Evolutionary conservation across 2,329 filamentous ascomycete genomes (phyloP).

Genomic region (Cladosporium sp.): DNA sequence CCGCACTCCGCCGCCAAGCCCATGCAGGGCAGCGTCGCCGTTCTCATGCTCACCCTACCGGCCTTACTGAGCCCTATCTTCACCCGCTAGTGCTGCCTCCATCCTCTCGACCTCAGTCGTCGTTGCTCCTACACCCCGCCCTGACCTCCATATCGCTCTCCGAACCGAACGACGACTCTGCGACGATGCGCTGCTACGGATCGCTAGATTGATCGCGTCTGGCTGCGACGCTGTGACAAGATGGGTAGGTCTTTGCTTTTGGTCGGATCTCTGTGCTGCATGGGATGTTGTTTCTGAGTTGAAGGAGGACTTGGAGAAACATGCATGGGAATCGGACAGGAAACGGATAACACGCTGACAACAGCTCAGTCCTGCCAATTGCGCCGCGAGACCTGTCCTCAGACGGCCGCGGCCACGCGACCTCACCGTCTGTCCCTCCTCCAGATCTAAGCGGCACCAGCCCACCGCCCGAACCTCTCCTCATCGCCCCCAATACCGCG

Average conservation of each 20-base stretch:
- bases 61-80: neutral
- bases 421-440: slow-evolving; percentile 5
- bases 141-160: neutral
- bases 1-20: slow-evolving; percentile 1
- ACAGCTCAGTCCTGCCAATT: slow-evolving; percentile 7
- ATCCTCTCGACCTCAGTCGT: too few species aligned
- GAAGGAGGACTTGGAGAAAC: too few species aligned
- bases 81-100: neutral
- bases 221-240: slow-evolving; percentile 8
- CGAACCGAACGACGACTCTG: neutral
- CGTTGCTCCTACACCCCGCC: neutral
- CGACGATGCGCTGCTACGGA: slow-evolving; percentile 6
- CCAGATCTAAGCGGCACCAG: slow-evolving; percentile 17
- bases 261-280: neutral
- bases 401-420: slow-evolving; percentile 10
- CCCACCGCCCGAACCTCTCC: slow-evolving; percentile 28
- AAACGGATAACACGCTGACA: neutral
- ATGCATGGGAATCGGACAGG: too few species aligned
- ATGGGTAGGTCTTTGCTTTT: slow-evolving; percentile 2
- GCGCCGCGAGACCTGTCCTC: slow-evolving; percentile 10
- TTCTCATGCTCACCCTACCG: slow-evolving; percentile 2
- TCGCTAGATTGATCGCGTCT: slow-evolving; percentile 7
- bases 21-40: neutral
- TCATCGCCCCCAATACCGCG: slow-evolving; percentile 25
- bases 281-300: neutral